phyloP scores from a whole-genome alignment of 768 basidiomycete species.

The Royoungia palumana region DNA sequence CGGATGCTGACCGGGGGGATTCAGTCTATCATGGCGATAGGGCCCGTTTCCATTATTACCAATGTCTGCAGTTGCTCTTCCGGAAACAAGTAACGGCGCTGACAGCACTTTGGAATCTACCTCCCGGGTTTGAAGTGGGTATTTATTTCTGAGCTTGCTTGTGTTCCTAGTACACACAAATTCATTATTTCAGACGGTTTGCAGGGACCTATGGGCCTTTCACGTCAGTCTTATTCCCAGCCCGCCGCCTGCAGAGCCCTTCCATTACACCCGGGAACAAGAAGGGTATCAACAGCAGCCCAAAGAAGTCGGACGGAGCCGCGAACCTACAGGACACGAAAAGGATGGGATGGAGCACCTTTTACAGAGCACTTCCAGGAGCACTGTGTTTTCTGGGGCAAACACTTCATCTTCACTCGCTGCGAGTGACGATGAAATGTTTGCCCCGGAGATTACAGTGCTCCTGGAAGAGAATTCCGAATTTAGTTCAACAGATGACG shows the following conservation, averaged over 20 bases:
- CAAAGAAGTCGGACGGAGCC: conserved; percentile 1
- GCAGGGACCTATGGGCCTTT: conserved; percentile 78
- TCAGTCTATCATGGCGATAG: conserved; percentile 83
- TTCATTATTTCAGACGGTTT: conserved; percentile 49
- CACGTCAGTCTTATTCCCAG: conserved; percentile 61
- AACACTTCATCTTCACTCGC: no score
- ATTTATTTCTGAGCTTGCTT: background rate
- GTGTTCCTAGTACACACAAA: conserved; percentile 4
- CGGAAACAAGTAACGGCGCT: conserved; percentile 72
- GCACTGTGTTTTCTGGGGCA: no score
- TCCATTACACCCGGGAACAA: conserved; percentile 44
- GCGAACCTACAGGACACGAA: conserved; percentile 9
- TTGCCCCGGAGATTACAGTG: conserved; percentile 36
- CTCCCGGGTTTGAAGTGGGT: conserved; percentile 74
- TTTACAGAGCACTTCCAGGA: conserved; percentile 11
- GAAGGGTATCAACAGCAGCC: conserved; percentile 14
- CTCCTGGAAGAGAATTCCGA: conserved; percentile 41
- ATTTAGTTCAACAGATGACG: conserved; percentile 30
- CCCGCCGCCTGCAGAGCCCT: conserved; percentile 61
- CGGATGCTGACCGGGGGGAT: background rate
- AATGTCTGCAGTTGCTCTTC: conserved; percentile 79
- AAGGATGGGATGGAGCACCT: conserved; percentile 13
- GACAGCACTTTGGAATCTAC: conserved; percentile 62
- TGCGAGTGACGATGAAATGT: conserved; percentile 23
- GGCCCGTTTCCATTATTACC: conserved; percentile 76